Evolutionary conservation across 306 rosid genomes (phyloP).

Genomic region (Senna tora): DNA sequence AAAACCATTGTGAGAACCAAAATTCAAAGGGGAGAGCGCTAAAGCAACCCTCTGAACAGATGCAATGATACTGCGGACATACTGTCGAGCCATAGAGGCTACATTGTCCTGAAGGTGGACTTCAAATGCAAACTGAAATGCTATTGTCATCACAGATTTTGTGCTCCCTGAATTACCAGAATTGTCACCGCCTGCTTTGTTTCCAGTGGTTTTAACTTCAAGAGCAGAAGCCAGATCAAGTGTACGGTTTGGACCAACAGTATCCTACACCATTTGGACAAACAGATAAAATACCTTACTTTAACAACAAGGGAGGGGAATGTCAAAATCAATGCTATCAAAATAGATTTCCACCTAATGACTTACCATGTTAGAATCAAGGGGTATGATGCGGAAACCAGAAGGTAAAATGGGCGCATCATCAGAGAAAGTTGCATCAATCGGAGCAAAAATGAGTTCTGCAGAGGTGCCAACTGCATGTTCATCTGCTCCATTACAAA

Average conservation of each 20-base stretch:
- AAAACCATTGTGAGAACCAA: slow-evolving; percentile 66
- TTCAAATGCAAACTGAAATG: slow-evolving; percentile 94
- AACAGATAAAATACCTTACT: slow-evolving; percentile 4
- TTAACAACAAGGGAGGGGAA: slow-evolving; percentile 11
- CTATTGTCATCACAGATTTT: slow-evolving; percentile 98
- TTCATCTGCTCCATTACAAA: slow-evolving; percentile 92
- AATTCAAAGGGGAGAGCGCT: slow-evolving; percentile 83
- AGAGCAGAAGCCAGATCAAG: slow-evolving; percentile 98
- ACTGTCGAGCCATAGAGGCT: slow-evolving; percentile 91
- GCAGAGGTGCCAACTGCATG: slow-evolving; percentile 80
- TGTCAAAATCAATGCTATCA: background rate
- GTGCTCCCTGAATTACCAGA: slow-evolving; percentile 65
- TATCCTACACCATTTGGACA: slow-evolving; percentile 56
- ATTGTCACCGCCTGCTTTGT: slow-evolving; percentile 62
- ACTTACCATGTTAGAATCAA: slow-evolving; percentile 70
- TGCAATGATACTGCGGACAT: slow-evolving; percentile 85
- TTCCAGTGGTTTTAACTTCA: slow-evolving; percentile 77
- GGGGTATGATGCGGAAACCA: slow-evolving; percentile 93
- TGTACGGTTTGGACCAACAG: slow-evolving; percentile 84
- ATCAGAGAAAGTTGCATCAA: slow-evolving; percentile 97
- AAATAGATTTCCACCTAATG: background rate
- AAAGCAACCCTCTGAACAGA: slow-evolving; percentile 97
- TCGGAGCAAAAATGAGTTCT: slow-evolving; percentile 94
- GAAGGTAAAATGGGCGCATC: slow-evolving; percentile 94
- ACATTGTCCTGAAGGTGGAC: slow-evolving; percentile 87